Base-by-base conservation (phyloP, 225 moss, liverwort and hornwort genomes). In the Straminergon stramineum region DNA sequence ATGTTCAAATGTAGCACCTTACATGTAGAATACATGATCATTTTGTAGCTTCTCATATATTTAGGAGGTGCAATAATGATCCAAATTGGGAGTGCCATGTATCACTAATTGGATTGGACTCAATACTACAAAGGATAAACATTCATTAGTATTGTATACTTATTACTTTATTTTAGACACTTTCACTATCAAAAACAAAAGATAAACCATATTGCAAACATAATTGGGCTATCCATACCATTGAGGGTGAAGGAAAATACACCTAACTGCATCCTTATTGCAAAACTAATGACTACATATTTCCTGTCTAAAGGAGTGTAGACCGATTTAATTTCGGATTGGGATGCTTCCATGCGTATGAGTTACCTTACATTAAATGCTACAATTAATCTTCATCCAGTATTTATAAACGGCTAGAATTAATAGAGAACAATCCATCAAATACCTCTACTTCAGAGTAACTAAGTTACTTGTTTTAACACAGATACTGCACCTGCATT, bases 151-250 rank as follows among this genome's bases (percentile, higher is more conserved):
- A 39, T 24, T 70, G 5, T 70, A 41, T 15, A 24, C 0, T 2
- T 22, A 39, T 14, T n/a, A 70, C 2, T 41, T 41, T 22, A 23
- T 15, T 41, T 26, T 0, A 15, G 0, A 0, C 26, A 26, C 24
- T 41, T 26, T 41, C 15, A 71, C 0, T 41, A 0, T 41, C 26
- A 71, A 71, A 26, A 41, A 41, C 9, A 8, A 68, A 39, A n/a
- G 4, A 39, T 1, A 13, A 0, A 9, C 13, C 15, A 27, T 43
- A 3, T 9, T 73, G 9, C 73, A 39, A 27, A 3, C 5, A 73
- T 43, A 43, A 3, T 73, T 9, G 27, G 24, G 0, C 43, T 73
- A 43, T 43, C 17, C 3, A 73, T 9, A 9, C 3, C 16, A 73
- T 16, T 9, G 2, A 9, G 3, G 43, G 5, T 16, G 5, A 41